Percentiles rank a stretch among this genome's conserved stretches.
phyloP scores from a whole-genome alignment of 495 filamentous ascomycete genomes.

The Penicillium chermesinum region DNA sequence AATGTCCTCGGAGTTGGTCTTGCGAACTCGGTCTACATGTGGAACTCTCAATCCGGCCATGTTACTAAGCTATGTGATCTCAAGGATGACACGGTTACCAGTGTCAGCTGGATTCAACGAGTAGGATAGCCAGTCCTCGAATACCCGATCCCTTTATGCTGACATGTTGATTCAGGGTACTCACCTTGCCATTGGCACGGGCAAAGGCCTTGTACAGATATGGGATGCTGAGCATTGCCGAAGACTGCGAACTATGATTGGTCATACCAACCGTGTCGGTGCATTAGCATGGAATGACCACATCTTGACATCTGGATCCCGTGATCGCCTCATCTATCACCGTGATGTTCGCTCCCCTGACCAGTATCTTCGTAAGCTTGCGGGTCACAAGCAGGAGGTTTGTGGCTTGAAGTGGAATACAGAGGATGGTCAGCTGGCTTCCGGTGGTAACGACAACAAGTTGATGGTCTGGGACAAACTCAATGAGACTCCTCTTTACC shows the following conservation, averaged over 20 bases:
- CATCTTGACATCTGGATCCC: constrained; percentile 90
- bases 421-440: constrained; percentile 91
- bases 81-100: constrained; percentile 89
- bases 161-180: constrained; percentile 56
- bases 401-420: constrained; percentile 98
- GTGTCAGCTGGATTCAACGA: constrained; percentile 94
- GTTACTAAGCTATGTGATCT: constrained; percentile 93
- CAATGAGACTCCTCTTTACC: constrained; percentile 78
- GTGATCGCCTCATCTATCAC: constrained; percentile 89
- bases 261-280: constrained; percentile 85
- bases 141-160: constrained; percentile 1
- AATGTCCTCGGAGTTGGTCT: constrained; percentile 90
- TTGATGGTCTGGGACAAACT: constrained; percentile 97
- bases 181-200: constrained; percentile 89
- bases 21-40: constrained; percentile 96
- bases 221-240: constrained; percentile 89
- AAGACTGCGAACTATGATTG: constrained; percentile 89
- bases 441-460: constrained; percentile 97
- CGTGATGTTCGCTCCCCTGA: constrained; percentile 92
- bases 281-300: constrained; percentile 97
- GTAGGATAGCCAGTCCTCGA: constrained; percentile 28
- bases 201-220: constrained; percentile 90
- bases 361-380: constrained; percentile 75
- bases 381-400: constrained; percentile 95
- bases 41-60: constrained; percentile 80